phyloP scores from a whole-genome alignment of 2,329 filamentous ascomycete species.

The Fusarium oligoseptatum region DNA sequence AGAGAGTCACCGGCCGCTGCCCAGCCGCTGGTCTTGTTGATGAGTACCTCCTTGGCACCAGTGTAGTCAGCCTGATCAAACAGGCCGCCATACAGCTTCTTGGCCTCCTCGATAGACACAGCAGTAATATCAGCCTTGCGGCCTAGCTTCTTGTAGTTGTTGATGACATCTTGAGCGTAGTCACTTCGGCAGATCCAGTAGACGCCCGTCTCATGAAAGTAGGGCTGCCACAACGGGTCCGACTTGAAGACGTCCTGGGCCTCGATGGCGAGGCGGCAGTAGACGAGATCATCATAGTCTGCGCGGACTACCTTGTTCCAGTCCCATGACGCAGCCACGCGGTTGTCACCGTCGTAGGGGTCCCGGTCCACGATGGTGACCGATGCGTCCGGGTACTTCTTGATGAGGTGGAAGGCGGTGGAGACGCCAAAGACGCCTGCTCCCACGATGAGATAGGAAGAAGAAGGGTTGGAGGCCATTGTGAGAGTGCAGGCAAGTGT shows the following conservation, averaged over 20 bases:
- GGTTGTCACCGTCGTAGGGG: constrained; percentile 60
- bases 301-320: constrained; percentile 44
- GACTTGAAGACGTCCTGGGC: constrained; percentile 72
- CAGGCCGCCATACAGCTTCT: constrained; percentile 67
- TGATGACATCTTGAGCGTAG: constrained; percentile 64
- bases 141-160: constrained; percentile 64
- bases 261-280: constrained; percentile 75
- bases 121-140: constrained; percentile 57
- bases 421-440: constrained; percentile 76
- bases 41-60: constrained; percentile 69
- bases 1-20: constrained; percentile 72
- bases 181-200: constrained; percentile 67
- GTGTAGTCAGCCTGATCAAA: constrained; percentile 72
- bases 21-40: constrained; percentile 74
- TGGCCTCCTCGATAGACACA: constrained; percentile 59
- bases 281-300: constrained; percentile 65
- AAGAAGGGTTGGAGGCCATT: constrained; percentile 51
- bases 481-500: background rate
- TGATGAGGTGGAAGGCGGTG: constrained; percentile 73
- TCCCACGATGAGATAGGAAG: constrained; percentile 71
- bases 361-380: constrained; percentile 72
- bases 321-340: constrained; percentile 76
- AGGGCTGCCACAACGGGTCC: constrained; percentile 67
- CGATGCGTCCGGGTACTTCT: constrained; percentile 61
- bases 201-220: constrained; percentile 72